Percentiles rank a stretch among this genome's conserved stretches.
phyloP scores from a whole-genome alignment of 1,139 yeast genomes.

The Yamadazyma taylorii region DNA sequence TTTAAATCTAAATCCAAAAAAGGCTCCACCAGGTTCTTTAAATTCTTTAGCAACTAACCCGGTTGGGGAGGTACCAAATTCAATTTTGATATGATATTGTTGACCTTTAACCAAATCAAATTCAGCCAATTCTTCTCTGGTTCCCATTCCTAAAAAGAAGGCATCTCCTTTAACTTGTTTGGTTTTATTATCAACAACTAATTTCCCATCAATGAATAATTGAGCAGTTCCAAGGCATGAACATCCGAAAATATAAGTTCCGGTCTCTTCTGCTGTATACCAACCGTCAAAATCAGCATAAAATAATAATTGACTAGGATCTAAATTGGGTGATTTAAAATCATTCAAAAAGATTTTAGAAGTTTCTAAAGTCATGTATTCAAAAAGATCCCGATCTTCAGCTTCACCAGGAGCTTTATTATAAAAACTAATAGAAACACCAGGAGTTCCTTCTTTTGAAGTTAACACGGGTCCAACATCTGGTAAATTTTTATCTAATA shows the following conservation, averaged over 20 bases:
- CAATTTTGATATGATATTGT: conserved; percentile 43
- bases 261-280: conserved; percentile 46
- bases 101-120: conserved; percentile 41
- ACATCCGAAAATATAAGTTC: conserved; percentile 52
- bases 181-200: conserved; percentile 58
- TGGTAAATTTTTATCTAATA: conserved; percentile 29
- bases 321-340: conserved; percentile 34
- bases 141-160: conserved; percentile 50
- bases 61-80: conserved; percentile 54
- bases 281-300: conserved; percentile 47
- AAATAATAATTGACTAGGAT: conserved; percentile 22
- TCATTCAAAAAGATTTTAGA: conserved; percentile 49
- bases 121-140: conserved; percentile 45
- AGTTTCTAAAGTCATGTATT: conserved; percentile 28
- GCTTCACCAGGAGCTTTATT: conserved; percentile 31
- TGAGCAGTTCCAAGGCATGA: conserved; percentile 54
- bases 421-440: conserved; percentile 40
- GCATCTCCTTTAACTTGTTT: conserved; percentile 49
- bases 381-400: conserved; percentile 36
- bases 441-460: conserved; percentile 36
- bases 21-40: conserved; percentile 34
- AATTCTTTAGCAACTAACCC: conserved; percentile 20
- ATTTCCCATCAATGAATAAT: conserved; percentile 49
- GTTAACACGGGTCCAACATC: conserved; percentile 25
- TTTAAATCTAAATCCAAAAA: conserved; percentile 26